These are phyloP conservation scores for Neurospora africana DNA, from an alignment of 495 filamentous ascomycete genomes.

Conservation along the genomic window DNA sequence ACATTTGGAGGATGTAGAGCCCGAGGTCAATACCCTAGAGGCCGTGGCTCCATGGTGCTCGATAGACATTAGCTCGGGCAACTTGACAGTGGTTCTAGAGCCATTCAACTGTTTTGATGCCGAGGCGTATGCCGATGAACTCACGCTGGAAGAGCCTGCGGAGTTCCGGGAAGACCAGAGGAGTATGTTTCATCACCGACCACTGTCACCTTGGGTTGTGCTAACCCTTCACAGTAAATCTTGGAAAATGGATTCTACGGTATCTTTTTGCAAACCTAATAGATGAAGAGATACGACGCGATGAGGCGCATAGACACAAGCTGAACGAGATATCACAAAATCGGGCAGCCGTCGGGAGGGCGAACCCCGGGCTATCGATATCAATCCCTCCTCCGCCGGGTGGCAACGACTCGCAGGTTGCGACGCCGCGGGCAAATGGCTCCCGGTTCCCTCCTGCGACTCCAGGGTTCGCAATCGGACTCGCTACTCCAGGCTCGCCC, in stretches of 20 bases:
- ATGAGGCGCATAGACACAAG: constrained; percentile 58
- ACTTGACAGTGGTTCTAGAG: constrained; percentile 80
- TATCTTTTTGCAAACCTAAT: constrained; percentile 87
- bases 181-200: constrained; percentile 46
- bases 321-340: constrained; percentile 54
- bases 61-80: constrained; percentile 85
- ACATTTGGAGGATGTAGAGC: constrained; percentile 84
- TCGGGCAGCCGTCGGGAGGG: constrained; percentile 38
- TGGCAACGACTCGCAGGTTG: constrained; percentile 26
- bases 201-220: not conserved
- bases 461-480: constrained; percentile 65
- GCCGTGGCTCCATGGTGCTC: constrained; percentile 91
- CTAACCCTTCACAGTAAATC: constrained; percentile 50
- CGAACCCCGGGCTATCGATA: constrained; percentile 55
- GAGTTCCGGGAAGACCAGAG: constrained; percentile 90
- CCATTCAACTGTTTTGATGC: constrained; percentile 96
- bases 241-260: constrained; percentile 92
- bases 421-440: constrained; percentile 58
- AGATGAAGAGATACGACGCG: constrained; percentile 76
- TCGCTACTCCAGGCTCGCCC: constrained; percentile 56
- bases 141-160: constrained; percentile 55
- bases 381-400: constrained; percentile 51
- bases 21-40: constrained; percentile 77
- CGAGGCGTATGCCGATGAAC: constrained; percentile 90
- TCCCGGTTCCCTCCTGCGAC: constrained; percentile 47